phyloP scores from a whole-genome alignment of 805 yeast genomes.

The Pichia manshurica region DNA sequence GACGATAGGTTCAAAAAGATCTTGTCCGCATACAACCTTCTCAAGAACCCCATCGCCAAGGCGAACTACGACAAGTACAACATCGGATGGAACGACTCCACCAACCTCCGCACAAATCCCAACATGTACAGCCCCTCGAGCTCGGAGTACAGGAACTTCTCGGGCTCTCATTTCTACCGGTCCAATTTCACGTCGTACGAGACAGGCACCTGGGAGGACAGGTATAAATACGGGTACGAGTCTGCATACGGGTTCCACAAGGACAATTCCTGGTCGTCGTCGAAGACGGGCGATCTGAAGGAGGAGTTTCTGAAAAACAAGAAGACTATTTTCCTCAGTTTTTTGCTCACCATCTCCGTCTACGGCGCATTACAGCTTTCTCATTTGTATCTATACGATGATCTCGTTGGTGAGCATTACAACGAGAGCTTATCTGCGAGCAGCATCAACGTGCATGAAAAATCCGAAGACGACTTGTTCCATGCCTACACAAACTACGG shows the following conservation, averaged over 20 bases:
- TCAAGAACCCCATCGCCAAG: constrained; percentile 40
- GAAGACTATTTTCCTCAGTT: constrained; percentile 23
- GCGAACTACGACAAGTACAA: constrained; percentile 42
- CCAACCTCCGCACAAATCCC: constrained; percentile 18
- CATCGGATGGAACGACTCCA: constrained; percentile 40
- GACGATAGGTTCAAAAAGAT: constrained; percentile 49
- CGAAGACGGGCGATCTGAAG: constrained; percentile 22
- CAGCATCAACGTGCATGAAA: constrained; percentile 32
- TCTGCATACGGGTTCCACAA: constrained; percentile 24
- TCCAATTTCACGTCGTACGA: constrained; percentile 14
- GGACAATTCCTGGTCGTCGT: constrained; percentile 25
- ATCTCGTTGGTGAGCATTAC: constrained; percentile 28
- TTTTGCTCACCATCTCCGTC: constrained; percentile 24
- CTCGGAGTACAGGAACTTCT: constrained; percentile 12
- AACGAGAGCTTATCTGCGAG: constrained; percentile 19
- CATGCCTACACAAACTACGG: constrained; percentile 48
- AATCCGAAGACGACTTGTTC: constrained; percentile 34
- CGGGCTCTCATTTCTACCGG: not conserved
- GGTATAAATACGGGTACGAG: constrained; percentile 17
- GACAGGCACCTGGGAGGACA: constrained; percentile 31
- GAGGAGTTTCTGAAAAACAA: constrained; percentile 28
- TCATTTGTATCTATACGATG: constrained; percentile 27
- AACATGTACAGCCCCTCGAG: constrained; percentile 19
- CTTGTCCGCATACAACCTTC: constrained; percentile 53
- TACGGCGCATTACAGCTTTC: constrained; percentile 29